Evolutionary conservation across 2,329 filamentous ascomycete species (phyloP).

Genomic region (Rhinocladiella mackenziei): DNA sequence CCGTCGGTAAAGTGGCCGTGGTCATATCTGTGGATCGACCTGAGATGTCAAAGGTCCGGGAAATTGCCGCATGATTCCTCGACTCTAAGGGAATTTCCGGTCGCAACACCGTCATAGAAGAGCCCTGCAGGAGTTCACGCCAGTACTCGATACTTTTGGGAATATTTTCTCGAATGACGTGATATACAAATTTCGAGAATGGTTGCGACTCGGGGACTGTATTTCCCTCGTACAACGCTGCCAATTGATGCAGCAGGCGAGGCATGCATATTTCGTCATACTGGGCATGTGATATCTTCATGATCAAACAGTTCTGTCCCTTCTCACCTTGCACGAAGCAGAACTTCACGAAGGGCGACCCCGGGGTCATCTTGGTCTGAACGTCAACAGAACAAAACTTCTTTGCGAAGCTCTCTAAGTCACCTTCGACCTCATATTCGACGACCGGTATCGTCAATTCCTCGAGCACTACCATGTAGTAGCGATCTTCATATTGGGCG

Average conservation of each 20-base stretch:
- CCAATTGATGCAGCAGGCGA: slow-evolving; percentile 58
- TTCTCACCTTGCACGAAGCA: slow-evolving; percentile 38
- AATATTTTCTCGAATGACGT: slow-evolving; percentile 46
- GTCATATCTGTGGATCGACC: slow-evolving; percentile 54
- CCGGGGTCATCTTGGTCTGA: slow-evolving; percentile 54
- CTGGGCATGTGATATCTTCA: slow-evolving; percentile 63
- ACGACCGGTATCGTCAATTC: slow-evolving; percentile 51
- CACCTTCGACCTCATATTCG: slow-evolving; percentile 50
- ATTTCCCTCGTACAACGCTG: slow-evolving; percentile 48
- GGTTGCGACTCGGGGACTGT: slow-evolving; percentile 39
- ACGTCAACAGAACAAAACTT: slow-evolving; percentile 56
- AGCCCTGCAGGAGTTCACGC: slow-evolving; percentile 54
- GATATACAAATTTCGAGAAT: slow-evolving; percentile 46
- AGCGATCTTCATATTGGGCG: slow-evolving; percentile 49
- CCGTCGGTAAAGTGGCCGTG: slow-evolving; percentile 61
- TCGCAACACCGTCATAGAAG: slow-evolving; percentile 42
- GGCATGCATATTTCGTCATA: slow-evolving; percentile 67
- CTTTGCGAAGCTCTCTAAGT: slow-evolving; percentile 47
- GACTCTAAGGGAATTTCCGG: not conserved
- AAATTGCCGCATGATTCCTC: slow-evolving; percentile 27
- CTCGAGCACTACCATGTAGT: slow-evolving; percentile 57
- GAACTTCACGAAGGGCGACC: slow-evolving; percentile 60
- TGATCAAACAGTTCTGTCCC: slow-evolving; percentile 47
- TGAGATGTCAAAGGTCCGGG: slow-evolving; percentile 39
- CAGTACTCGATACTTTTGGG: slow-evolving; percentile 48